Percentiles rank a stretch among this genome's conserved stretches.
These are phyloP conservation scores for Ustulina deusta DNA, from an alignment of 2,329 filamentous ascomycete genomes.

Conservation along the genomic window DNA sequence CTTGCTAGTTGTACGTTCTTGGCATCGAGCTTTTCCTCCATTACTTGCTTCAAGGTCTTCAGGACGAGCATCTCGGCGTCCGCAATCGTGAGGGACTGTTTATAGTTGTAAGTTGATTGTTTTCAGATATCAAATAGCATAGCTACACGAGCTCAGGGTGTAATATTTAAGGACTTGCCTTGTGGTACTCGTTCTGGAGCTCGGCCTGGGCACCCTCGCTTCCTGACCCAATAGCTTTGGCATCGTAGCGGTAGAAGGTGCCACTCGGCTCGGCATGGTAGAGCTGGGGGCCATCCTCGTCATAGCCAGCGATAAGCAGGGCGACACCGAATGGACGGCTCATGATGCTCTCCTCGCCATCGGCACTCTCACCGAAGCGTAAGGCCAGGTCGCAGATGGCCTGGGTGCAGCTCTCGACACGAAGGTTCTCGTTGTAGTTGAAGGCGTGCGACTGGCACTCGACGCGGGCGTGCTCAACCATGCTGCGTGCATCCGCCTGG, in stretches of 20 bases:
- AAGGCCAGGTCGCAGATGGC: conserved; percentile 97
- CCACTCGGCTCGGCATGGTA: conserved; percentile 98
- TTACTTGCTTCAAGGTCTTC: conserved; percentile 99
- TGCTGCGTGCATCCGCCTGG: conserved; percentile 95
- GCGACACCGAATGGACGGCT: conserved; percentile 96
- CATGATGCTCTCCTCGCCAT: conserved; percentile 99
- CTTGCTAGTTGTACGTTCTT: conserved; percentile 99
- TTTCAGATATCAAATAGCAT: not conserved
- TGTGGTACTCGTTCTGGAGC: conserved; percentile 98
- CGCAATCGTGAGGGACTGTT: conserved; percentile 83
- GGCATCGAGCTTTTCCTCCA: conserved; percentile 99
- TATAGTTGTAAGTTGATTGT: conserved; percentile 11
- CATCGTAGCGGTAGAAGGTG: conserved; percentile 99
- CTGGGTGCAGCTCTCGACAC: conserved; percentile 98
- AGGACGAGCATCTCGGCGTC: conserved; percentile 96
- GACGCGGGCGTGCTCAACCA: conserved; percentile 98
- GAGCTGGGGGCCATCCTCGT: conserved; percentile 95
- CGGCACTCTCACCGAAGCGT: conserved; percentile 95
- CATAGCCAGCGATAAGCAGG: conserved; percentile 93
- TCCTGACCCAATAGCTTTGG: conserved; percentile 97
- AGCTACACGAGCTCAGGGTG: not conserved
- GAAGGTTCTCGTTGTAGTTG: conserved; percentile 95
- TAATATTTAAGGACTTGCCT: conserved; percentile 60
- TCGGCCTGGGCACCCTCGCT: conserved; percentile 98
- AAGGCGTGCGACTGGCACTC: conserved; percentile 97